phyloP scores from a whole-genome alignment of 345 rosid genomes.

The Punica granatum region DNA sequence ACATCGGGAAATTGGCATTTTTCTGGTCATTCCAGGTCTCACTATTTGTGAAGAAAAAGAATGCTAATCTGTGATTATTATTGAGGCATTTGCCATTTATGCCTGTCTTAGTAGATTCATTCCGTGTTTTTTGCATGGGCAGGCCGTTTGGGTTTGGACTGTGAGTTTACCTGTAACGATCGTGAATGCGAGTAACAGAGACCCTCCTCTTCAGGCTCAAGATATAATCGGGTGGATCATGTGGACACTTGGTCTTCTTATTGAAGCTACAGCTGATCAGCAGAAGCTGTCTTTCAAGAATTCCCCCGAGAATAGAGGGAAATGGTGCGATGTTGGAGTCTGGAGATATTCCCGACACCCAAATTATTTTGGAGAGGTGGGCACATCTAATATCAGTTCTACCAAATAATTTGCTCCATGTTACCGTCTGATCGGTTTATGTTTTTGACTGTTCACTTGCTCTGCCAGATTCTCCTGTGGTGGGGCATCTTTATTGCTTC shows the following conservation, averaged over 20 bases:
- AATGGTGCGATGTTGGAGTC: slow-evolving; percentile 74
- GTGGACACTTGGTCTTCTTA: slow-evolving; percentile 51
- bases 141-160: slow-evolving; percentile 98
- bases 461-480: slow-evolving; percentile 70
- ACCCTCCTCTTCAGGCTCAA: slow-evolving; percentile 49
- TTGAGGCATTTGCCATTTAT: background rate
- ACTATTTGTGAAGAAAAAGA: background rate
- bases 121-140: slow-evolving; percentile 8
- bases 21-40: slow-evolving; percentile 86
- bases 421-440: background rate
- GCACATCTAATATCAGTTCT: background rate
- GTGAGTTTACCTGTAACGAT: slow-evolving; percentile 88
- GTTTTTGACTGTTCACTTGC: background rate
- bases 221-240: slow-evolving; percentile 86
- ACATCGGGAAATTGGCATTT: slow-evolving; percentile 59
- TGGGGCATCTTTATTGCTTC: slow-evolving; percentile 88
- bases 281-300: slow-evolving; percentile 78
- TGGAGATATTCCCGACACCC: slow-evolving; percentile 91
- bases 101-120: background rate
- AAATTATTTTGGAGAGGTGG: slow-evolving; percentile 93
- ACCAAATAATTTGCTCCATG: background rate
- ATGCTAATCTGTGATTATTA: background rate
- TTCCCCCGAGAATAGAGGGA: slow-evolving; percentile 68
- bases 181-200: slow-evolving; percentile 65
- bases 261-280: slow-evolving; percentile 83